Conservation (phyloP, 768 basidiomycete genomes). For the Boletus vermiculosoides region DNA sequence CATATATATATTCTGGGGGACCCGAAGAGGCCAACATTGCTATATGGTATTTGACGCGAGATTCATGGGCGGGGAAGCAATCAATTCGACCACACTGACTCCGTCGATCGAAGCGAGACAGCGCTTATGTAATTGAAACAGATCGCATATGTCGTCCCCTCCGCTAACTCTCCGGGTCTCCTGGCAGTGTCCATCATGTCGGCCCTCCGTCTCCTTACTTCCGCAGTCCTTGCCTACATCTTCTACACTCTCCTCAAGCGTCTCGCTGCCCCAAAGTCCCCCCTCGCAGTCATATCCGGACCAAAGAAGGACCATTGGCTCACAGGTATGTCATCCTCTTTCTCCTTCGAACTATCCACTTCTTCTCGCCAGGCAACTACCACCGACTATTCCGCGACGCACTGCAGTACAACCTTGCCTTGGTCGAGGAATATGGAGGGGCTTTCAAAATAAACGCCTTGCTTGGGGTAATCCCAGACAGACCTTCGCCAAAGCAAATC, state of each 20-base stretch:
- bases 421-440: constrained; percentile 35
- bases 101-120: too few species aligned
- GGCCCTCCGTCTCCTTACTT: constrained; percentile 1
- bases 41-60: too few species aligned
- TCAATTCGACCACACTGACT: too few species aligned
- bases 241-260: constrained; percentile 20
- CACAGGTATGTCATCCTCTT: constrained; percentile 21
- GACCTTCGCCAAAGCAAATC: neutral
- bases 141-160: too few species aligned
- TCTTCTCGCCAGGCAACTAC: constrained; percentile 29
- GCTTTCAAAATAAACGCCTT: constrained; percentile 35
- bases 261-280: constrained; percentile 6
- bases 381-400: constrained; percentile 35
- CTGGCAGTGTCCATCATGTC: neutral
- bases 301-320: constrained; percentile 38
- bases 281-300: constrained; percentile 27
- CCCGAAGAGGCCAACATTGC: too few species aligned
- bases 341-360: neutral
- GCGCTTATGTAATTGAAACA: too few species aligned
- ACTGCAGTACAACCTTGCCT: constrained; percentile 28
- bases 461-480: constrained; percentile 29
- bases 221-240: constrained; percentile 7
- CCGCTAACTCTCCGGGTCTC: too few species aligned
- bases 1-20: too few species aligned
- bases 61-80: too few species aligned